Evolutionary conservation across 192 early-diverging fungal species (phyloP).

Genomic region (Podila horticola): DNA sequence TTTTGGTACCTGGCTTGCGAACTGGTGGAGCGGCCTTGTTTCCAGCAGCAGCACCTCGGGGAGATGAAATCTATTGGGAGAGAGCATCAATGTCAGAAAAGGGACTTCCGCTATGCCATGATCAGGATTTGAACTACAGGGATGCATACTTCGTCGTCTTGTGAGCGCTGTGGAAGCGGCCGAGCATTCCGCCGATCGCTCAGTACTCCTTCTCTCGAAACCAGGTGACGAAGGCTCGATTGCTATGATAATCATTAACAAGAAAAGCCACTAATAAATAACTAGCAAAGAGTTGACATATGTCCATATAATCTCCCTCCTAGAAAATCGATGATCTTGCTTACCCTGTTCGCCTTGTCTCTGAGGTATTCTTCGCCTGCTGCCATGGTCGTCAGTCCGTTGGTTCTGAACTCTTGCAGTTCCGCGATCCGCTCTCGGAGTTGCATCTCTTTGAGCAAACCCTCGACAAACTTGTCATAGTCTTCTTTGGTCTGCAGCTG

Average conservation of each 20-base stretch:
- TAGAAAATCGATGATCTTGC: neutral
- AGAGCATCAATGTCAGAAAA: neutral
- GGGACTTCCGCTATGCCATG: neutral
- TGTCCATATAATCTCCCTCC: neutral
- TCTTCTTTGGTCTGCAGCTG: conserved; percentile 86
- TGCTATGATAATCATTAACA: conserved; percentile 3
- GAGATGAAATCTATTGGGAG: conserved; percentile 26
- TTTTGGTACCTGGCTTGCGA: conserved; percentile 33
- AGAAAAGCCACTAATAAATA: conserved; percentile 12
- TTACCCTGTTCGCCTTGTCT: conserved; percentile 66
- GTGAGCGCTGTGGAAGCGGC: conserved; percentile 23
- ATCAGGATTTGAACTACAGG: neutral
- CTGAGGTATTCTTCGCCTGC: conserved; percentile 81
- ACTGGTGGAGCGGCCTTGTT: conserved; percentile 21
- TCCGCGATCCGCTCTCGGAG: conserved; percentile 83
- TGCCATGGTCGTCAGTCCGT: conserved; percentile 82
- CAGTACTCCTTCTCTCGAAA: conserved; percentile 18
- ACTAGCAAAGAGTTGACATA: neutral
- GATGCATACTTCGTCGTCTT: conserved; percentile 28
- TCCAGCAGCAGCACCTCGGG: conserved; percentile 30
- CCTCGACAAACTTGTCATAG: conserved; percentile 81
- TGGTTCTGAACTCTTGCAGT: conserved; percentile 90
- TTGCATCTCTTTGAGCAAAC: conserved; percentile 78
- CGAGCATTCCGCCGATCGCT: conserved; percentile 35
- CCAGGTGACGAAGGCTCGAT: conserved; percentile 29